A percentile compares a stretch with the other conserved stretches of the same genome.
These are phyloP conservation scores for Sclerotinia trifoliorum DNA, from an alignment of 2,329 filamentous ascomycete species.

Conservation along the genomic window DNA sequence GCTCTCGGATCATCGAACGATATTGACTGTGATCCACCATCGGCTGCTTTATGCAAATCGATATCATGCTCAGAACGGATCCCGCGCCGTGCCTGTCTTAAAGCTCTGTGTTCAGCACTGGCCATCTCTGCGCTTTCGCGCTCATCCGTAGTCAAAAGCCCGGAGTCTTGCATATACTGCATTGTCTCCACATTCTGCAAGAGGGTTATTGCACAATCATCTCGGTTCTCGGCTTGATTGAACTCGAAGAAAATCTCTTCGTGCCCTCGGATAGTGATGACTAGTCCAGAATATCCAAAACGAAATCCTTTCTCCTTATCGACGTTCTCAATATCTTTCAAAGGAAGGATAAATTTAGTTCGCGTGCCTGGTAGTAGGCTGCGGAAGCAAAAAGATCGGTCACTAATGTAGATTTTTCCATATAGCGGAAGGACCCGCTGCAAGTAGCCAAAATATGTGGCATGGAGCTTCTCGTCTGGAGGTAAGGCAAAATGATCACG, in stretches of 20 bases:
- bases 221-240: conserved; percentile 69
- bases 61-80: conserved; percentile 53
- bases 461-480: conserved; percentile 75
- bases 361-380: conserved; percentile 85
- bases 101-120: conserved; percentile 74
- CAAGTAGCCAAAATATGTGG: conserved; percentile 91
- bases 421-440: conserved; percentile 87
- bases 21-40: conserved; percentile 67
- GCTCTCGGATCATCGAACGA: conserved; percentile 86
- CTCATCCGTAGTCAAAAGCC: conserved; percentile 65
- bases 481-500: conserved; percentile 89
- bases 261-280: conserved; percentile 88
- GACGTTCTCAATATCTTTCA: conserved; percentile 89
- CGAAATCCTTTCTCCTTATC: conserved; percentile 95
- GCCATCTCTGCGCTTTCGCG: conserved; percentile 70
- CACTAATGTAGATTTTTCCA: conserved; percentile 93
- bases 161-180: conserved; percentile 68
- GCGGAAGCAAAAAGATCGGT: conserved; percentile 85
- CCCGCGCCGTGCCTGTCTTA: conserved; percentile 69
- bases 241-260: conserved; percentile 98
- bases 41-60: conserved; percentile 48
- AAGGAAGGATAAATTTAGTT: conserved; percentile 87
- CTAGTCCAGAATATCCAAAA: conserved; percentile 85
- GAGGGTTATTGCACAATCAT: conserved; percentile 84
- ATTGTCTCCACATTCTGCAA: conserved; percentile 73